Percentiles rank a stretch among this genome's conserved stretches.
Evolutionary conservation across 768 basidiomycete species (phyloP).

Genomic region (Boletus tylopilopsis): DNA sequence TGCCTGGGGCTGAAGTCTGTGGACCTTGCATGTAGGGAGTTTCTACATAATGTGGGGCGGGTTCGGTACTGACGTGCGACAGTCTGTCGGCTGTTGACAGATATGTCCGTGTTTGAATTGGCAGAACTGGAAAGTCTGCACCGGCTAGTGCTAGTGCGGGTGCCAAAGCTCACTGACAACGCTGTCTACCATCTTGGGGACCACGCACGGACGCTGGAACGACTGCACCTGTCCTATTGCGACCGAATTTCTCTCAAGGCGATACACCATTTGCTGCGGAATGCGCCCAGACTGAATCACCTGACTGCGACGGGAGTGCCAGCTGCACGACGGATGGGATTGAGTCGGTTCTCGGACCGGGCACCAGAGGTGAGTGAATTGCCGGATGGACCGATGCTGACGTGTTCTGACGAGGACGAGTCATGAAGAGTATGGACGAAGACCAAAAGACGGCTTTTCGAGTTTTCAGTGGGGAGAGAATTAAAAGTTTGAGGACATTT

Average conservation of each 20-base stretch:
- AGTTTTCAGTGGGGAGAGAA: slow-evolving; percentile 72
- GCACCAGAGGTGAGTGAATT: slow-evolving; percentile 53
- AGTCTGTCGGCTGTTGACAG: slow-evolving; percentile 84
- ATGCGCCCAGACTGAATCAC: slow-evolving; percentile 59
- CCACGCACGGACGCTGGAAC: slow-evolving; percentile 63
- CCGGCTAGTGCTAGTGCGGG: slow-evolving; percentile 75
- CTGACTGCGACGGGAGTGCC: slow-evolving; percentile 79
- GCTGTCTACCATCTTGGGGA: slow-evolving; percentile 76
- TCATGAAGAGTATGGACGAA: slow-evolving; percentile 53
- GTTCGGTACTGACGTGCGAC: slow-evolving; percentile 13
- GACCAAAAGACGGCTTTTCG: slow-evolving; percentile 71
- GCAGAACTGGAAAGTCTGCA: slow-evolving; percentile 65
- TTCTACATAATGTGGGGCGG: slow-evolving; percentile 12
- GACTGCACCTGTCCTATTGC: slow-evolving; percentile 86
- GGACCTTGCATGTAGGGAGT: slow-evolving; percentile 76
- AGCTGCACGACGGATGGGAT: slow-evolving; percentile 63
- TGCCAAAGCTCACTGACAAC: slow-evolving; percentile 81
- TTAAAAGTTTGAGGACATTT: slow-evolving; percentile 59
- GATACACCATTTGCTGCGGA: slow-evolving; percentile 63
- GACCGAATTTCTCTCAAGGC: slow-evolving; percentile 74
- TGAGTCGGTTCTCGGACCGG: slow-evolving; percentile 72
- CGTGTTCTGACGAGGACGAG: too few species aligned
- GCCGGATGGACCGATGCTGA: slow-evolving; percentile 1
- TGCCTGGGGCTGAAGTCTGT: slow-evolving; percentile 77
- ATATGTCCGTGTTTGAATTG: slow-evolving; percentile 80